phyloP scores from a whole-genome alignment of 306 rosid genomes.

The Luffa acutangula region DNA sequence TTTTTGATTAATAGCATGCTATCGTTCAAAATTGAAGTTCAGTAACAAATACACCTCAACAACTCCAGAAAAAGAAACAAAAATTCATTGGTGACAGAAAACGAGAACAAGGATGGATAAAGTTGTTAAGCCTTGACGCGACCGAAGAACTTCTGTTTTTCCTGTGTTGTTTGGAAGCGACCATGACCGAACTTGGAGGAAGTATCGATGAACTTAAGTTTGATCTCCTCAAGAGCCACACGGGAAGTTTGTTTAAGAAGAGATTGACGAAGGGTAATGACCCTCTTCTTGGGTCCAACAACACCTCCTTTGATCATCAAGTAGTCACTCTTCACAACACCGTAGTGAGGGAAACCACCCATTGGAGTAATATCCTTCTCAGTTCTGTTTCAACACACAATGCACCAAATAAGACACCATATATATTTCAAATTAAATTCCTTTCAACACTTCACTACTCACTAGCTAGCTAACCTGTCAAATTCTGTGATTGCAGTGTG shows the following conservation, averaged over 20 bases:
- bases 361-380: constrained; percentile 81
- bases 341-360: constrained; percentile 91
- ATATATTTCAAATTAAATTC: background rate
- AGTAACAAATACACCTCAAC: background rate
- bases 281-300: constrained; percentile 87
- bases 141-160: constrained; percentile 74
- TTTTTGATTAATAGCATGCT: background rate
- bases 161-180: constrained; percentile 83
- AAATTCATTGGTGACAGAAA: background rate
- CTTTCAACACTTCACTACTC: too few species aligned
- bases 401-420: background rate
- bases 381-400: constrained; percentile 36
- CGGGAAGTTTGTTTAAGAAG: constrained; percentile 78
- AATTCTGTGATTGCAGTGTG: constrained; percentile 60
- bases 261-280: constrained; percentile 68
- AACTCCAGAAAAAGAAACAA: background rate
- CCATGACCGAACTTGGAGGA: constrained; percentile 83
- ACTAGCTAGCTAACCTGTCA: constrained; percentile 35
- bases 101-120: background rate
- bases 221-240: constrained; percentile 67
- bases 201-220: constrained; percentile 75
- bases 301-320: constrained; percentile 64
- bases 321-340: constrained; percentile 69
- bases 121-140: constrained; percentile 60
- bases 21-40: background rate